Evolutionary conservation across 179 eudicot genomes (phyloP).

Genomic region (Vitellaria paradoxa): DNA sequence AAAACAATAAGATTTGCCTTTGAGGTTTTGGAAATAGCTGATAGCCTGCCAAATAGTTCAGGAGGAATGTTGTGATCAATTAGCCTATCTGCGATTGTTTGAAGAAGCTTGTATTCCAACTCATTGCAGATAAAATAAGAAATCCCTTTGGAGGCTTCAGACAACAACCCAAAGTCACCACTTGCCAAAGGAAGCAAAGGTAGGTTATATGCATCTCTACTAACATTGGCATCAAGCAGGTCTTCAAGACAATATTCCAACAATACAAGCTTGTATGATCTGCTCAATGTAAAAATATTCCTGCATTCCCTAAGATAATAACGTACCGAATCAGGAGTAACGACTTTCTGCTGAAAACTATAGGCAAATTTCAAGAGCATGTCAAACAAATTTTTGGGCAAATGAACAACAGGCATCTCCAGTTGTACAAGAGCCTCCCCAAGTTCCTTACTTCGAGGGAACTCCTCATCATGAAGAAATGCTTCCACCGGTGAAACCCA

Average conservation of each 20-base stretch:
- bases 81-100: conserved; percentile 64
- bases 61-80: conserved; percentile 61
- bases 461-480: conserved; percentile 85
- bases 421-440: conserved; percentile 73
- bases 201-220: conserved; percentile 48
- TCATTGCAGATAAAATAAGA: conserved; percentile 77
- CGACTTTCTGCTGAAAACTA: conserved; percentile 59
- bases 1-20: conserved; percentile 70
- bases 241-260: conserved; percentile 98
- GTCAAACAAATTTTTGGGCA: conserved; percentile 54
- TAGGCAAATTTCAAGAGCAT: conserved; percentile 64
- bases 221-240: conserved; percentile 82
- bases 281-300: conserved; percentile 37
- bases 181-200: conserved; percentile 92
- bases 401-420: conserved; percentile 77
- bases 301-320: conserved; percentile 56
- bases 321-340: conserved; percentile 87
- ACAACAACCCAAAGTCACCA: conserved; percentile 75
- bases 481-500: conserved; percentile 86
- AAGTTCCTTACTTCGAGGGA: conserved; percentile 58
- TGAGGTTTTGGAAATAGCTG: conserved; percentile 70
- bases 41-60: conserved; percentile 54
- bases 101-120: conserved; percentile 71
- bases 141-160: conserved; percentile 55
- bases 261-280: conserved; percentile 64